A percentile compares a stretch with the other conserved stretches of the same genome.
These are phyloP conservation scores for Aspergillus novoparasiticus DNA, from an alignment of 2,329 filamentous ascomycete genomes.

Conservation along the genomic window DNA sequence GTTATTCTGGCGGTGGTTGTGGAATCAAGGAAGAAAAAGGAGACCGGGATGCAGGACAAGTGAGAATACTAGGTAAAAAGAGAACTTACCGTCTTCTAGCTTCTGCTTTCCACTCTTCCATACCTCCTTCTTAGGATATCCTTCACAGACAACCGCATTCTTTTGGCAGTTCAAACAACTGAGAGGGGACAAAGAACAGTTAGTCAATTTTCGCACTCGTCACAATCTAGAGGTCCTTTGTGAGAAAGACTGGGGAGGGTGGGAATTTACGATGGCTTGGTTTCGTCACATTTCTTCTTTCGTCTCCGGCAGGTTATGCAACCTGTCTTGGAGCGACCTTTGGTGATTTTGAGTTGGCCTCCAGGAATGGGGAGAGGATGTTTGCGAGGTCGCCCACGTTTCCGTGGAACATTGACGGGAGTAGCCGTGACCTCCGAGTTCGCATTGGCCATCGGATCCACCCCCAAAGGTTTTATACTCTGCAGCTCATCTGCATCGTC, in stretches of 20 bases:
- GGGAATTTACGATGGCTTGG: conserved; percentile 43
- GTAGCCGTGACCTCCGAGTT: conserved; percentile 28
- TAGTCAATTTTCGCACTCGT: conserved; percentile 1
- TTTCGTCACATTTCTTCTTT: conserved; percentile 62
- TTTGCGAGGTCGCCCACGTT: conserved; percentile 80
- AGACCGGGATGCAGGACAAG: background rate
- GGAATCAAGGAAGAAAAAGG: background rate
- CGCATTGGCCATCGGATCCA: conserved; percentile 22
- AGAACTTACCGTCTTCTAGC: conserved; percentile 61
- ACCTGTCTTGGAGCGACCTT: conserved; percentile 65
- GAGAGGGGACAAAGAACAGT: background rate
- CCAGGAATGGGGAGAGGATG: conserved; percentile 66
- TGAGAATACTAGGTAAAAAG: background rate
- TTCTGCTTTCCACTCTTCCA: conserved; percentile 86
- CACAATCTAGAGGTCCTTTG: background rate
- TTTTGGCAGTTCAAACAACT: conserved; percentile 78
- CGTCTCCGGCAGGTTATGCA: conserved; percentile 62
- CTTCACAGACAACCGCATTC: conserved; percentile 88
- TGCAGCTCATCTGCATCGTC: conserved; percentile 45
- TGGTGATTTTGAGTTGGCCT: conserved; percentile 69
- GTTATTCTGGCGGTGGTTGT: background rate
- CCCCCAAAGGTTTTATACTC: conserved; percentile 34
- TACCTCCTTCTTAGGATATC: conserved; percentile 81
- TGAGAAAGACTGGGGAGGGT: background rate
- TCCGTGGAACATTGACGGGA: conserved; percentile 52